Conservation (phyloP, 2,329 filamentous ascomycete species). For the Clonostachys chloroleuca region DNA sequence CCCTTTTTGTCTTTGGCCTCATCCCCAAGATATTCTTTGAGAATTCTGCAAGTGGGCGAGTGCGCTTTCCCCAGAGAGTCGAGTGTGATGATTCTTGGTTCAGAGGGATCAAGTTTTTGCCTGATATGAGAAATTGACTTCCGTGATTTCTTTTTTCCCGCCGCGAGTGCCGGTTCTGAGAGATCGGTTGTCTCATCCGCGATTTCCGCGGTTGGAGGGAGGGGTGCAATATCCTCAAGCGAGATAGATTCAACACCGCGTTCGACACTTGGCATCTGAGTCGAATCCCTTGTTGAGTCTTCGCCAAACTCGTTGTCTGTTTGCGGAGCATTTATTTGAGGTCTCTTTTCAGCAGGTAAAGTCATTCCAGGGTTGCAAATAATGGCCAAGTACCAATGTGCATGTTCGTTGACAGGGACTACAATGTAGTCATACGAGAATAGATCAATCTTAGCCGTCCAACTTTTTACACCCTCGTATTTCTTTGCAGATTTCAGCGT, state of each 20-base stretch:
- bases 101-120: constrained; percentile 31
- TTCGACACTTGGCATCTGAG: constrained; percentile 9
- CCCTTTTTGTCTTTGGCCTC: constrained; percentile 65
- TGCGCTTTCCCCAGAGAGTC: constrained; percentile 76
- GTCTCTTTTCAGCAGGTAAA: constrained; percentile 16
- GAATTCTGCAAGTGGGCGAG: constrained; percentile 54
- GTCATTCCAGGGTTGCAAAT: constrained; percentile 82
- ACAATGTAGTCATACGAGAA: constrained; percentile 85
- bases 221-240: constrained; percentile 8
- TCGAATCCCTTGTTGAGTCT: constrained; percentile 3
- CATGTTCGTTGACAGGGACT: constrained; percentile 82
- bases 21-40: constrained; percentile 73
- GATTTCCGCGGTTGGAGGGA: neutral
- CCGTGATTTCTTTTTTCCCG: neutral
- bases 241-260: constrained; percentile 7
- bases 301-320: constrained; percentile 8
- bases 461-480: constrained; percentile 79
- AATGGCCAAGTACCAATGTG: constrained; percentile 93
- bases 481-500: constrained; percentile 63
- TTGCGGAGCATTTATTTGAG: neutral
- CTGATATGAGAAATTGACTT: neutral
- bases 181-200: neutral
- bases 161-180: neutral
- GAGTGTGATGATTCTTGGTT: constrained; percentile 75
- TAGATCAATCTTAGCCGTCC: constrained; percentile 83